These are phyloP conservation scores for Globisporangium parvum DNA, from an alignment of 352 stramenopile genomes.

Conservation along the genomic window DNA sequence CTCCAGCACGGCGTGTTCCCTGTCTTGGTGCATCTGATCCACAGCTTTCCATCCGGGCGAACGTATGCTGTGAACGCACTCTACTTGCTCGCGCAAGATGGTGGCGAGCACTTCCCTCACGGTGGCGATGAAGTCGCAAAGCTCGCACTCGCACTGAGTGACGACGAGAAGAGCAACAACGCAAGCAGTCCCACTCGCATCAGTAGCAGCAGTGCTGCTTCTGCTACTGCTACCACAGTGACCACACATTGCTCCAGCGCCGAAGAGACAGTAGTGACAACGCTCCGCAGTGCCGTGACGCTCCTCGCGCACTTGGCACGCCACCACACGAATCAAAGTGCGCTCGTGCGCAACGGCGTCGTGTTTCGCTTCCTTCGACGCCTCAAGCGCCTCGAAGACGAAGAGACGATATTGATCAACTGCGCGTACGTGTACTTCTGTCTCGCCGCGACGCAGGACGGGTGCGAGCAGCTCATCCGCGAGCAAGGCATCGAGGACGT, in stretches of 20 bases:
- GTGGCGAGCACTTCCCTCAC: conserved; percentile 47
- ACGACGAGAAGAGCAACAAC: conserved; percentile 15
- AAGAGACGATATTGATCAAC: conserved; percentile 58
- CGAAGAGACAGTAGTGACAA: conserved; percentile 1
- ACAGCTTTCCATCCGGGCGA: conserved; percentile 28
- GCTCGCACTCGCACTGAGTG: conserved; percentile 33
- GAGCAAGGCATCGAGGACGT: conserved; percentile 63
- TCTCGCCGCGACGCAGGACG: conserved; percentile 57
- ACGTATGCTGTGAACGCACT: conserved; percentile 53
- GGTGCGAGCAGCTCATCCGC: conserved; percentile 67
- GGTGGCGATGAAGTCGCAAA: conserved; percentile 49
- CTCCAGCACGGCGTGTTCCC: conserved; percentile 40
- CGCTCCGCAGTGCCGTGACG: conserved; percentile 39
- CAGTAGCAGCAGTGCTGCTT: neutral
- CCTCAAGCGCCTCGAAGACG: conserved; percentile 34
- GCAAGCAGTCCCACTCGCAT: neutral
- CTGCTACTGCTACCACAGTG: neutral
- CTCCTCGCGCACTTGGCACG: conserved; percentile 56
- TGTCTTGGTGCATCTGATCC: conserved; percentile 44
- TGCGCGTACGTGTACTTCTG: conserved; percentile 63
- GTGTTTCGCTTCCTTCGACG: conserved; percentile 56
- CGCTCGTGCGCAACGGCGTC: conserved; percentile 44
- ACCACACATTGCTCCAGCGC: neutral
- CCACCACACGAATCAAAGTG: conserved; percentile 42
- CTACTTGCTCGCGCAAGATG: conserved; percentile 33